Evolutionary conservation across 345 rosid species (phyloP), one percentile per base, ranked within the genome.

Genomic region (Erysimum cheiranthoides): DNA sequence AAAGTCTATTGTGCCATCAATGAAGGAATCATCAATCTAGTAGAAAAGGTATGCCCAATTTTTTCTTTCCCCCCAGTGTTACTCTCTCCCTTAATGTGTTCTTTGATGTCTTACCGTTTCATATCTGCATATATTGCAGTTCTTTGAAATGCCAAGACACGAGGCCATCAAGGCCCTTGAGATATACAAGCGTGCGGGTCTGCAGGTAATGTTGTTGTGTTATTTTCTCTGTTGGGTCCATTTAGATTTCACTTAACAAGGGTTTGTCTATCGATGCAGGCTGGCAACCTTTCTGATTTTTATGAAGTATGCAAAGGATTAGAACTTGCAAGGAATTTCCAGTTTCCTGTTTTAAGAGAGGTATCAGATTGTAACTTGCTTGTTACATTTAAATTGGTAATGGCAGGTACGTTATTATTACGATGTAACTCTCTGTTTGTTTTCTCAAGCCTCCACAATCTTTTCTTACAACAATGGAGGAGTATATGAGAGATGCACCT

Each of bases 321-420:
- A 86, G 93, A 92, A 84, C 89, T 90, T 78, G 97, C 96, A 30
- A 87, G 94, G 80, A 93, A 93, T 74, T 90, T 93, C 62, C 96
- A 93, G 83, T 93, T 93, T 84, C 96, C 97, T 10, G 74, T 83
- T 73, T 72, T 90, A 68, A 84, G 96, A 85, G 96, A 92, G 89
- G 97, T 92, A 81, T 71, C 27, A 16, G 31, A 67, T 68, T 9
- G n/a, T 47, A 73, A 61, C 40, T 63, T 57, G 34, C 47, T 38
- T 39, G 61, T 45, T 61, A 35, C 49, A 42, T 51, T 64, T 36
- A 8, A 53, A 28, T 17, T 43, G 46, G 13, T 38, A 46, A 36
- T 40, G 36, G 38, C 12, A 38, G 10, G 39, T 58, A 28, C 8
- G 8, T 10, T 46, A 17, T 28, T 30, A 38, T n/a, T 7, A 70